Evolutionary conservation across 225 moss, liverwort and hornwort genomes (phyloP).

Genomic region (Antitrichia curtipendula): DNA sequence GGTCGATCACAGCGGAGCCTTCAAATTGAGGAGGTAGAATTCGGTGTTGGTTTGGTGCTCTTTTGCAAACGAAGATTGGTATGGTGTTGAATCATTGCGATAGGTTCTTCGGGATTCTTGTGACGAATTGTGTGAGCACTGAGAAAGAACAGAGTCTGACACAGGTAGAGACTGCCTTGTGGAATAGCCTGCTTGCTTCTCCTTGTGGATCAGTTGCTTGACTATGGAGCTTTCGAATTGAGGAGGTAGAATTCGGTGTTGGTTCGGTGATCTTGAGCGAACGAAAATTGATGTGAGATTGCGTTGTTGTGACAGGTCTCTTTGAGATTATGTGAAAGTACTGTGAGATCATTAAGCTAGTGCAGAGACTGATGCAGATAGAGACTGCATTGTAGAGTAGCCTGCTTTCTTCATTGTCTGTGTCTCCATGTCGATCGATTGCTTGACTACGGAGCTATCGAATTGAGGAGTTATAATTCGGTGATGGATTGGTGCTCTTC

Average conservation of each 20-base stretch:
- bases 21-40: background rate
- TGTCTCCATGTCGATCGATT: background rate
- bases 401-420: background rate
- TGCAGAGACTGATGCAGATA: background rate
- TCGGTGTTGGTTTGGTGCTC: too few relatives aligned
- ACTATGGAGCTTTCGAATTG: too few relatives aligned
- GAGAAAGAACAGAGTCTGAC: background rate
- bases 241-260: background rate
- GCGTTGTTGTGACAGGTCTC: background rate
- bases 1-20: background rate
- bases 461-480: background rate
- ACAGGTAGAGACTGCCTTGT: too few relatives aligned
- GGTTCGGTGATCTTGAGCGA: background rate
- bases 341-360: background rate
- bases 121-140: background rate
- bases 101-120: too few relatives aligned
- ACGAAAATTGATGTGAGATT: background rate
- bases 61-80: background rate
- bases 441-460: background rate
- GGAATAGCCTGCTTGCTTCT: background rate
- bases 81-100: background rate
- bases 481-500: background rate
- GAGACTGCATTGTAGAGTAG: background rate
- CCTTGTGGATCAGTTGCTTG: background rate
- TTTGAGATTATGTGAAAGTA: background rate